Percentiles rank a stretch among this genome's conserved stretches.
Evolutionary conservation across 805 yeast genomes (phyloP).

Genomic region (Saturnispora serradocipensis): DNA sequence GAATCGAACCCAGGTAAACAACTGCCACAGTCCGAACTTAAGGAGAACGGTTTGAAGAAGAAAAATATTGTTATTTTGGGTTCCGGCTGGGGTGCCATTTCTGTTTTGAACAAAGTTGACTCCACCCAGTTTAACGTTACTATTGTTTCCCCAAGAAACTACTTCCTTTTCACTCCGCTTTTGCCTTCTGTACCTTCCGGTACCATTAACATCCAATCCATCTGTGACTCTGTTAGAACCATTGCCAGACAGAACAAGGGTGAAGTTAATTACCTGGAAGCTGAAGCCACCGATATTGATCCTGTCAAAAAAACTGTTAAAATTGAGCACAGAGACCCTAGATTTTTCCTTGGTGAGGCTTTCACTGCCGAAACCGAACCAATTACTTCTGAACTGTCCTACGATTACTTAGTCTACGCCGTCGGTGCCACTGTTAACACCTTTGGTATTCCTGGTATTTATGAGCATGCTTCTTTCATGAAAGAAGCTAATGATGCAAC

Average conservation of each 20-base stretch:
- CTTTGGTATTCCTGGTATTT: slow-evolving; percentile 91
- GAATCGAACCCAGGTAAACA: slow-evolving; percentile 58
- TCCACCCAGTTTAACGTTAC: slow-evolving; percentile 82
- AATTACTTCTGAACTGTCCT: slow-evolving; percentile 40
- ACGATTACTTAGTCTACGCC: slow-evolving; percentile 83
- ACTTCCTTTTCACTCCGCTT: slow-evolving; percentile 91
- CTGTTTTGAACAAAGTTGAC: slow-evolving; percentile 75
- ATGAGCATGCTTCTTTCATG: slow-evolving; percentile 77
- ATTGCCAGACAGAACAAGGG: slow-evolving; percentile 70
- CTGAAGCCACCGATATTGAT: slow-evolving; percentile 80
- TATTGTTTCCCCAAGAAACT: slow-evolving; percentile 89
- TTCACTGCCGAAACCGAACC: slow-evolving; percentile 38
- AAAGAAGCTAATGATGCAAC: slow-evolving; percentile 87
- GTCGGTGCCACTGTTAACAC: slow-evolving; percentile 95
- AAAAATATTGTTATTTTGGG: slow-evolving; percentile 75
- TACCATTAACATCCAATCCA: slow-evolving; percentile 80
- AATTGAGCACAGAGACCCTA: slow-evolving; percentile 47
- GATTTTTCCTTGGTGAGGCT: slow-evolving; percentile 47
- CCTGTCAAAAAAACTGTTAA: slow-evolving; percentile 56
- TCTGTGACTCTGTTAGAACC: slow-evolving; percentile 86
- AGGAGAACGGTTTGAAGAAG: slow-evolving; percentile 46
- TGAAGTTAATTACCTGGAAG: slow-evolving; percentile 78
- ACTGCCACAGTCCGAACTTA: slow-evolving; percentile 42
- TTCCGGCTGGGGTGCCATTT: slow-evolving; percentile 93
- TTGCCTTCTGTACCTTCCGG: slow-evolving; percentile 94